Conservation (phyloP, 23 red algal genomes). For the Agarophyton chilense region DNA sequence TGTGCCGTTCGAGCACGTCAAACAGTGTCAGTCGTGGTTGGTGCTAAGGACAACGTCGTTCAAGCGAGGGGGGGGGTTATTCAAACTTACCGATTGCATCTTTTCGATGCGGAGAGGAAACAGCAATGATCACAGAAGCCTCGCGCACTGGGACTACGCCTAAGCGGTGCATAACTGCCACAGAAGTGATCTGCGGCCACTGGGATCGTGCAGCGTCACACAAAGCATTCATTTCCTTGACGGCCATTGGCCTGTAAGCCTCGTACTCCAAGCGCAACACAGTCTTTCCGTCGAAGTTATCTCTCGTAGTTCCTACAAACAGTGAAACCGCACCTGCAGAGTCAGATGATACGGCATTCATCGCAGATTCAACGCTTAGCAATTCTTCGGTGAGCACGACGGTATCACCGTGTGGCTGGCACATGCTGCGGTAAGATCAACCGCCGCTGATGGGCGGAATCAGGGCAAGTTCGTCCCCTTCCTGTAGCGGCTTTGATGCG, state of each 20-base stretch:
- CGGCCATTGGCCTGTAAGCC: constrained; percentile 80
- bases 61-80: no score
- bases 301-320: constrained; percentile 87
- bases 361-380: constrained; percentile 23
- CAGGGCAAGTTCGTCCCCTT: constrained; percentile 75
- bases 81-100: constrained; percentile 91
- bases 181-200: constrained; percentile 42
- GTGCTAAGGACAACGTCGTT: no score
- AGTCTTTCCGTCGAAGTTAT: constrained; percentile 80
- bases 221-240: constrained; percentile 76
- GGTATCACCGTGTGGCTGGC: not conserved
- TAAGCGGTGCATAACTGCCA: constrained; percentile 78
- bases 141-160: constrained; percentile 81
- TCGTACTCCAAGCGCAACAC: constrained; percentile 86
- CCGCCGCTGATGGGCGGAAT: constrained; percentile 84
- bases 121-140: constrained; percentile 85
- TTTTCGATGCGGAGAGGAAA: constrained; percentile 81
- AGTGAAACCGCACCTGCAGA: constrained; percentile 65
- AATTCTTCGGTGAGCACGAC: constrained; percentile 44
- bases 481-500: not conserved
- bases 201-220: constrained; percentile 33
- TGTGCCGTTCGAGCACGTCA: not conserved
- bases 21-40: not conserved
- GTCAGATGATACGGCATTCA: constrained; percentile 17
- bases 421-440: not conserved